phyloP scores from a whole-genome alignment of 345 rosid genomes.

The Schrenkiella parvula region DNA sequence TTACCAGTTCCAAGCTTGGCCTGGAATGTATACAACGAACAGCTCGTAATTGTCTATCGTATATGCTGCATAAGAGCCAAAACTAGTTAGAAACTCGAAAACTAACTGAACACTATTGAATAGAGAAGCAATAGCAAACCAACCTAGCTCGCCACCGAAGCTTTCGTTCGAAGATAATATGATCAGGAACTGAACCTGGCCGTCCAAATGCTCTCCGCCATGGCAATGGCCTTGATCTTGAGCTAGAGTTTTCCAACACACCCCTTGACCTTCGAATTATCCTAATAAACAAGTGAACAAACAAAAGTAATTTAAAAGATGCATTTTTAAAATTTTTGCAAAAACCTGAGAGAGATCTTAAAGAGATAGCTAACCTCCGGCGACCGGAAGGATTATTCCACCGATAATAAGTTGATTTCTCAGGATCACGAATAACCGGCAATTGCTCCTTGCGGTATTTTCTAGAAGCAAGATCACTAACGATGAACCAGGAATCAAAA shows the following conservation, averaged over 20 bases:
- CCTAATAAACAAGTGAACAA: conserved; percentile 22
- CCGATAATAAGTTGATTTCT: neutral
- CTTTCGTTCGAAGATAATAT: conserved; percentile 47
- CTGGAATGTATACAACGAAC: conserved; percentile 41
- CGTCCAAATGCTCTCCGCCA: conserved; percentile 64
- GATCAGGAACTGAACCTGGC: conserved; percentile 45
- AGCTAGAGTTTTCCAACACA: conserved; percentile 16
- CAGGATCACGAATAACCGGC: conserved; percentile 26
- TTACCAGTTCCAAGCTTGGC: conserved; percentile 38
- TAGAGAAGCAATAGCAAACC: neutral
- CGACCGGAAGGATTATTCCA: neutral
- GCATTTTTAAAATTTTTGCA: neutral
- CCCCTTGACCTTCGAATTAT: conserved; percentile 35
- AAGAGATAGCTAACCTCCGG: conserved; percentile 39
- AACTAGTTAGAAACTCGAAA: neutral
- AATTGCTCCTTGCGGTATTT: conserved; percentile 38
- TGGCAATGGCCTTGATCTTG: conserved; percentile 48
- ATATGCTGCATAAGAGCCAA: conserved; percentile 40
- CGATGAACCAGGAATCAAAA: conserved; percentile 56
- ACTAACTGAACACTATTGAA: neutral
- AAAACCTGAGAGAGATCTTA: neutral
- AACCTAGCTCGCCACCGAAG: conserved; percentile 82
- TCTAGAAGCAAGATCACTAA: conserved; percentile 33
- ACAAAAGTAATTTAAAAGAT: neutral
- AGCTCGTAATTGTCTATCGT: conserved; percentile 43